phyloP scores from a whole-genome alignment of 768 basidiomycete genomes.

The Brasilioporus rufonigricans region DNA sequence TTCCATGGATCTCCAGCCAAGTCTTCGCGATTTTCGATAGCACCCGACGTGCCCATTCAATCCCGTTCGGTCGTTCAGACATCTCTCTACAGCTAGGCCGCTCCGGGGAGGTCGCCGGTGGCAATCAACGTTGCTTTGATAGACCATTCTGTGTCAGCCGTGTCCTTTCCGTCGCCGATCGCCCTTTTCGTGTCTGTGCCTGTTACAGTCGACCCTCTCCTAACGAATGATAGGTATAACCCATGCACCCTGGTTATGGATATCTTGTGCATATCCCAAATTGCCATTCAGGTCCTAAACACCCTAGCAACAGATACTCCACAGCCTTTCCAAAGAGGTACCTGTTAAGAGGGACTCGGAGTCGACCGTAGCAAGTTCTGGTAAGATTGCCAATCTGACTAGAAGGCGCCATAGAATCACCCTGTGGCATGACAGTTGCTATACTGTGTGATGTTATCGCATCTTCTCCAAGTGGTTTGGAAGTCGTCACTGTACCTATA shows the following conservation, averaged over 20 bases:
- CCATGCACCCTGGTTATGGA: too few species aligned
- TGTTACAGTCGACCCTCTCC: too few species aligned
- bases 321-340: too few species aligned
- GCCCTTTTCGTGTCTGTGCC: neutral
- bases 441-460: conserved; percentile 10
- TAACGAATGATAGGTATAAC: too few species aligned
- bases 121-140: conserved; percentile 7
- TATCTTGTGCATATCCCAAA: too few species aligned
- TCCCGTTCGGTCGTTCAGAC: neutral
- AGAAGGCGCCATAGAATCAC: conserved; percentile 4
- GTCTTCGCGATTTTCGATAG: neutral
- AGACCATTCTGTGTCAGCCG: conserved; percentile 17
- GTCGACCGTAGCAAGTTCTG: conserved; percentile 2
- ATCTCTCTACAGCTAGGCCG: neutral
- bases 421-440: conserved; percentile 5
- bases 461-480: conserved; percentile 4
- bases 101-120: neutral
- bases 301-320: too few species aligned
- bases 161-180: conserved; percentile 11
- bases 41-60: neutral
- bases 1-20: neutral
- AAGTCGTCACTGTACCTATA: neutral
- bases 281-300: too few species aligned
- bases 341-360: too few species aligned
- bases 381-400: conserved; percentile 16